phyloP scores from a whole-genome alignment of 2,329 filamentous ascomycete genomes.

The Ilyonectria destructans region DNA sequence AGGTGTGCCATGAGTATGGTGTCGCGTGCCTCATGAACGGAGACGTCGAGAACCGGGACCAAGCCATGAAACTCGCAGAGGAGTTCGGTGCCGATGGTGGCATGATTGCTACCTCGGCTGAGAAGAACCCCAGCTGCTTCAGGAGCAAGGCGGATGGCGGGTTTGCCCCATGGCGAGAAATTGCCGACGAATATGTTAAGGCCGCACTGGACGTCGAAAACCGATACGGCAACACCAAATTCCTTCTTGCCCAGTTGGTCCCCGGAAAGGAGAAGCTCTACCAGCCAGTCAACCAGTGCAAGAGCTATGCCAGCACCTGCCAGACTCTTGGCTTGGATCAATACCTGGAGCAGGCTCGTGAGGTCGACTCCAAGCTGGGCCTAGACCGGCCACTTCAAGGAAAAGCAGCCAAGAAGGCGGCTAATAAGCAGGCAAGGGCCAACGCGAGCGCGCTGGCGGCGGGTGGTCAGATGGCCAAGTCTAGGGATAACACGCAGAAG shows the following conservation, averaged over 20 bases:
- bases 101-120: constrained; percentile 96
- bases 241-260: constrained; percentile 86
- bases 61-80: constrained; percentile 79
- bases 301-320: constrained; percentile 81
- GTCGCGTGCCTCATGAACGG: constrained; percentile 98
- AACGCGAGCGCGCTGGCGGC: constrained; percentile 65
- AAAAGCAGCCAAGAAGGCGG: constrained; percentile 56
- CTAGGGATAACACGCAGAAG: constrained; percentile 53
- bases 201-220: constrained; percentile 86
- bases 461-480: constrained; percentile 62
- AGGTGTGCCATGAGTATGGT: constrained; percentile 85
- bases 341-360: constrained; percentile 74
- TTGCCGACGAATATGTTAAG: constrained; percentile 83
- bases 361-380: constrained; percentile 76
- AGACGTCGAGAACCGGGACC: constrained; percentile 83
- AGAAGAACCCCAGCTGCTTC: constrained; percentile 94
- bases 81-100: constrained; percentile 93
- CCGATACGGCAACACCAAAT: constrained; percentile 94
- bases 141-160: constrained; percentile 79
- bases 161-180: constrained; percentile 80
- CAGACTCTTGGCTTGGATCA: constrained; percentile 76
- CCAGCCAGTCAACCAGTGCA: constrained; percentile 74
- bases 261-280: constrained; percentile 82
- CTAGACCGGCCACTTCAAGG: constrained; percentile 67
- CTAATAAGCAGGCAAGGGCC: constrained; percentile 50